Evolutionary conservation across 1,284 basidiomycete species (phyloP), one percentile per base, ranked within the genome.

Genomic region (Ganoderma meredithae): DNA sequence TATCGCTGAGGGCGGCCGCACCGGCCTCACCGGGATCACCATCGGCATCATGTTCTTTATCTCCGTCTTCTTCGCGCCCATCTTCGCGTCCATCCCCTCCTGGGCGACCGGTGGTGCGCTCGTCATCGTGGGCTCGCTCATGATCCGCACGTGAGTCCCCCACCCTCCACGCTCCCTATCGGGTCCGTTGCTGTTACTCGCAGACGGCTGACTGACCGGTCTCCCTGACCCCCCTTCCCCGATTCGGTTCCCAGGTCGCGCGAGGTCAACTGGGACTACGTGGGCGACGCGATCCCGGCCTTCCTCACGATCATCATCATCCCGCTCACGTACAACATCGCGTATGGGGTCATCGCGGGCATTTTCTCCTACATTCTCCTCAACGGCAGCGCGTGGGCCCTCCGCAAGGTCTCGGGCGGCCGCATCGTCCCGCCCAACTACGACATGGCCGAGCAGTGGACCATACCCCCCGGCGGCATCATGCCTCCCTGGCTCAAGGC

Each of bases 61-160:
- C 67, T 93, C 89, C 4, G 84, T 96, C 69, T 97, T 97, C 86
- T 97, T 97, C 76, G 89, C 95, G 13, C 95, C 95, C 3, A 93
- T 97, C 76, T 96, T 97, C 73, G 92, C 94, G 19, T 93, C 91
- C 22, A 94, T 97, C 71, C 95, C 95, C 0, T 76, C 89, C 0
- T 97, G 95, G 93, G 95, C 95, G 1, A 97, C 95, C 0, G 95
- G 95, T 7, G 92, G 94, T 68, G 94, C 95, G 5, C 83, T 97
- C 60, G 88, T 95, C 69, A 92, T 97, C 69, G 95, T 96, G 47
- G 95, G 95, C 31, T 93, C 91, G 33, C 83, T 96, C 77, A 97
- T 97, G 95, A 94, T 95, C 77, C 87, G 91, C 76, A 96, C 95
- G 88, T 88, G 68, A 58, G 86, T 72, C 2, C 39, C 43, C 43